These are phyloP conservation scores for Penicillium lividum DNA, from an alignment of 495 filamentous ascomycete species.

Conservation along the genomic window DNA sequence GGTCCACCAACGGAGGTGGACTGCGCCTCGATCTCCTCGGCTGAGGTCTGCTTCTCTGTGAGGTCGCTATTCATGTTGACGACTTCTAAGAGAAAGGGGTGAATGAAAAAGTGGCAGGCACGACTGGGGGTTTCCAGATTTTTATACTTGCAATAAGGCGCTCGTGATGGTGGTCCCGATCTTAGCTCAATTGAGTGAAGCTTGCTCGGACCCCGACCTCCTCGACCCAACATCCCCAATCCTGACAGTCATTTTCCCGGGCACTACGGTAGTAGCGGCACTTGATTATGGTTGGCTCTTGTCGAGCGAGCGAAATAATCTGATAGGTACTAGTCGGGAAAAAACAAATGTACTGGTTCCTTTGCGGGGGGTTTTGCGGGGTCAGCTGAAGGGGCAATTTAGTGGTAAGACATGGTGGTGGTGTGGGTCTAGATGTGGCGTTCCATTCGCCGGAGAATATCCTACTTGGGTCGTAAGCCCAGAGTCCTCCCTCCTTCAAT, in stretches of 20 bases:
- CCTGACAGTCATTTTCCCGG: slow-evolving; percentile 18
- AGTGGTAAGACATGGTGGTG: slow-evolving; percentile 2
- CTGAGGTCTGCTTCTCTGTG: slow-evolving; percentile 37
- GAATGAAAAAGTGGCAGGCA: slow-evolving; percentile 30
- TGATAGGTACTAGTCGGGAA: slow-evolving; percentile 19
- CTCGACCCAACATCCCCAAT: slow-evolving; percentile 19
- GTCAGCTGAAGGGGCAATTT: slow-evolving; percentile 1
- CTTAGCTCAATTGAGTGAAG: slow-evolving; percentile 30
- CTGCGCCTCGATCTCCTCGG: slow-evolving; percentile 42
- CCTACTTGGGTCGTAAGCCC: slow-evolving; percentile 9
- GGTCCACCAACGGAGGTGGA: slow-evolving; percentile 33
- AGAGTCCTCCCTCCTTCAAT: slow-evolving; percentile 5
- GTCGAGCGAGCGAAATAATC: slow-evolving; percentile 21
- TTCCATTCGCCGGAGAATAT: slow-evolving; percentile 23
- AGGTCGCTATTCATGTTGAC: slow-evolving; percentile 44
- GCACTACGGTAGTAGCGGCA: slow-evolving; percentile 25
- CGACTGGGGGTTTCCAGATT: slow-evolving; percentile 31
- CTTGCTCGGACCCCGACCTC: slow-evolving; percentile 33
- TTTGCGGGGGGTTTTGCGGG: slow-evolving; percentile 26
- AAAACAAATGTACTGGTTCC: slow-evolving; percentile 23
- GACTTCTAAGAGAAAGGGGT: slow-evolving; percentile 30
- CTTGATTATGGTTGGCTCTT: slow-evolving; percentile 26
- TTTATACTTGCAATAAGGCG: slow-evolving; percentile 33
- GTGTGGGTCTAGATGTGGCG: slow-evolving; percentile 18
- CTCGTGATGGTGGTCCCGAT: slow-evolving; percentile 23